phyloP scores from a whole-genome alignment of 768 basidiomycete species.

The Xerocomus potaroensis region DNA sequence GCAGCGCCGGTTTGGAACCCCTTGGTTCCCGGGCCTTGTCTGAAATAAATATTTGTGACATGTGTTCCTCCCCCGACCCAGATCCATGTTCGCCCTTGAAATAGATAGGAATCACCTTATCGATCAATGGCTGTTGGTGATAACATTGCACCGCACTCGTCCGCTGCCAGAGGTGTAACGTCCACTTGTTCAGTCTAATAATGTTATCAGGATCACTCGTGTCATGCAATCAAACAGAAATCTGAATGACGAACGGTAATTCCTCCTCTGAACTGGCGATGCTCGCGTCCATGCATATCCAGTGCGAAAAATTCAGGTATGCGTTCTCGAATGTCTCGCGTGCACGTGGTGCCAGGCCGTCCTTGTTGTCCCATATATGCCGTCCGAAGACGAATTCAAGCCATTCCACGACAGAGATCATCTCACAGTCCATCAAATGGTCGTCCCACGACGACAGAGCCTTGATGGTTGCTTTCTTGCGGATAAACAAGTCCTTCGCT shows the following conservation, averaged over 20 bases:
- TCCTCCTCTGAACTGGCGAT: not conserved
- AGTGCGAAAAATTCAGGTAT: not conserved
- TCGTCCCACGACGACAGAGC: not conserved
- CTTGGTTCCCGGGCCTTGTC: constrained; percentile 4
- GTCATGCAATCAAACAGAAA: not conserved
- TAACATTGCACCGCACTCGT: constrained; percentile 17
- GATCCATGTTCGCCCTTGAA: not conserved
- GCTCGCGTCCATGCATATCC: not conserved
- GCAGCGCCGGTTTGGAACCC: not conserved
- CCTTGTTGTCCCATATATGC: not conserved
- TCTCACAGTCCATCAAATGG: constrained; percentile 2
- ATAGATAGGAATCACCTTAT: constrained; percentile 13
- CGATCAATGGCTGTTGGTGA: constrained; percentile 6
- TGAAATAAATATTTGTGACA: constrained; percentile 19
- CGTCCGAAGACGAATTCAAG: constrained; percentile 3
- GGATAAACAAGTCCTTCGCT: not conserved
- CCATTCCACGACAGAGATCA: constrained; percentile 1
- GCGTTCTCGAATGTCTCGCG: not conserved
- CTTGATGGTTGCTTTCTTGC: not conserved
- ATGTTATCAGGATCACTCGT: not conserved
- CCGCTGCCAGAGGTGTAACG: constrained; percentile 10
- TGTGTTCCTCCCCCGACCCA: not conserved
- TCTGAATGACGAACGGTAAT: not conserved
- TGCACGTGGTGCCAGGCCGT: not conserved
- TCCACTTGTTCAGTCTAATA: constrained; percentile 5